Evolutionary conservation across 257 asterid species (phyloP).

Genomic region (Nyctanthes arbortristis): DNA sequence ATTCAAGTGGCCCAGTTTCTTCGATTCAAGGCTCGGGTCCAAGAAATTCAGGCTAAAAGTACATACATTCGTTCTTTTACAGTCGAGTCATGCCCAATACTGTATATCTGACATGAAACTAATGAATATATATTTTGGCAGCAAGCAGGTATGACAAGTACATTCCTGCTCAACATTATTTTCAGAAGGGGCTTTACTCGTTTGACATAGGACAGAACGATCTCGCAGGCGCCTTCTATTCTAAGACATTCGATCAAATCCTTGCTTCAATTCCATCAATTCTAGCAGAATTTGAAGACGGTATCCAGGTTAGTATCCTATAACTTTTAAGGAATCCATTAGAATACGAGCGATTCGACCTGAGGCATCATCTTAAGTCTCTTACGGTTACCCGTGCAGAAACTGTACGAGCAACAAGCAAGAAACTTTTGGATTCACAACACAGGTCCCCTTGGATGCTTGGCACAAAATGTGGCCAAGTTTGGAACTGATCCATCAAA

Average conservation of each 20-base stretch:
- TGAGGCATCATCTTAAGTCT: no score
- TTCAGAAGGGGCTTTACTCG: constrained; percentile 75
- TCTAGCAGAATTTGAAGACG: constrained; percentile 66
- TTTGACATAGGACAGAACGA: constrained; percentile 98
- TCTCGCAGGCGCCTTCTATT: constrained; percentile 87
- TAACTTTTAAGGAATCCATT: background rate
- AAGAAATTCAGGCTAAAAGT: constrained; percentile 64
- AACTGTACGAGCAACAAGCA: constrained; percentile 76
- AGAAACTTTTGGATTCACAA: constrained; percentile 91
- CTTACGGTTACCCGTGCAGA: constrained; percentile 47
- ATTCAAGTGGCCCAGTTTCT: constrained; percentile 85
- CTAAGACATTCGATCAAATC: constrained; percentile 80
- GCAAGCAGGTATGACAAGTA: constrained; percentile 66
- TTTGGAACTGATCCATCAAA: constrained; percentile 78
- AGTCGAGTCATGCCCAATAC: no score
- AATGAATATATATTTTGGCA: no score
- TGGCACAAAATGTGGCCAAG: constrained; percentile 76
- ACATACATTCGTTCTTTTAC: background rate
- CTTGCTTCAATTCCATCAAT: constrained; percentile 79
- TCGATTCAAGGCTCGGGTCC: constrained; percentile 76
- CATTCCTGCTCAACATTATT: constrained; percentile 63
- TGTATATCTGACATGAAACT: no score
- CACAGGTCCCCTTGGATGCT: constrained; percentile 95
- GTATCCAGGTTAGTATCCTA: constrained; percentile 49
- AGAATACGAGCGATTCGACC: no score